Percentiles rank a stretch among this genome's conserved stretches.
Conservation (phyloP, 306 rosid species). For the Cucurbita moschata region DNA sequence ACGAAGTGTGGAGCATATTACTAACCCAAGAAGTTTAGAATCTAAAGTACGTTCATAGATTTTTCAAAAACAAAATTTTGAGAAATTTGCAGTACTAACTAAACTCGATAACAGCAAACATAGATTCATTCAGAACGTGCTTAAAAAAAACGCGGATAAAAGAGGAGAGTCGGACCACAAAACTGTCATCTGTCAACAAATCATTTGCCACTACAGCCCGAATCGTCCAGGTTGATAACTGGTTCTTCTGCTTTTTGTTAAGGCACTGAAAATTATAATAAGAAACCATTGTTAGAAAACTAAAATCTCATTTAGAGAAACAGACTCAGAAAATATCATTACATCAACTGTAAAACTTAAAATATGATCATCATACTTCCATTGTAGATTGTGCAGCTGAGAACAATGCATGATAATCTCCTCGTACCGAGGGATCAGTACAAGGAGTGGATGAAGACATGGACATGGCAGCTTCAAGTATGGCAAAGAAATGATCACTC, state of each 20-base stretch:
- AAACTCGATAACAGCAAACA: too few relatives aligned
- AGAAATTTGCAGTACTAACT: too few relatives aligned
- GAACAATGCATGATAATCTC: constrained; percentile 64
- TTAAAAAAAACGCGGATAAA: too few relatives aligned
- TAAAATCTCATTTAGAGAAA: neutral
- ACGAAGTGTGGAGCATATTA: too few relatives aligned
- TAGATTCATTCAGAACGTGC: too few relatives aligned
- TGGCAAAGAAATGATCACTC: constrained; percentile 42
- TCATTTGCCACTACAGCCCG: constrained; percentile 66
- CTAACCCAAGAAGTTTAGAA: too few relatives aligned
- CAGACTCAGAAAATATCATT: neutral
- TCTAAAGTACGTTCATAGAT: too few relatives aligned
- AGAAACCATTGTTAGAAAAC: neutral
- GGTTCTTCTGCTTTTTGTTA: constrained; percentile 64
- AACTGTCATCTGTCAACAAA: constrained; percentile 78
- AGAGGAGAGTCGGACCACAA: constrained; percentile 32
- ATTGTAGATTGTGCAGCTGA: constrained; percentile 40
- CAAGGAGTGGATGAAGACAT: constrained; percentile 52
- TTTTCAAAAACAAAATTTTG: too few relatives aligned
- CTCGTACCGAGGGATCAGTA: constrained; percentile 63
- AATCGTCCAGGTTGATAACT: constrained; percentile 47
- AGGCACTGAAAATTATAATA: constrained; percentile 35
- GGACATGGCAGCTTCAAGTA: constrained; percentile 81
- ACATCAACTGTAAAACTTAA: neutral
- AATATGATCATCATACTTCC: constrained; percentile 34